These are phyloP conservation scores for Lactarius trivialis DNA, from an alignment of 768 basidiomycete species.

Conservation along the genomic window DNA sequence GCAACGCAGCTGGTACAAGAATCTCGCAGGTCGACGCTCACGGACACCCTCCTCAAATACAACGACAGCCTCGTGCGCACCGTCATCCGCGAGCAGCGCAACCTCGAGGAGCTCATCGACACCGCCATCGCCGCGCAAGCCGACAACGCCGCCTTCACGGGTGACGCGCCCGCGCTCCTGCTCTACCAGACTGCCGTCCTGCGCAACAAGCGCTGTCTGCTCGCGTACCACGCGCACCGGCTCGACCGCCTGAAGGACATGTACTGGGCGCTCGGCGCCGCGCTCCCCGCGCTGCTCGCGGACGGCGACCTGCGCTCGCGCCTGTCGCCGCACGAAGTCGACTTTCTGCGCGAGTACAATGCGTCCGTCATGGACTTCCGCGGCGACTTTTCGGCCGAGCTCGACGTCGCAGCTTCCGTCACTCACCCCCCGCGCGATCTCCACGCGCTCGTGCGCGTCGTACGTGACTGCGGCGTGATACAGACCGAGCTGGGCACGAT, in stretches of 20 bases:
- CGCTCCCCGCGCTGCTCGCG: conserved; percentile 74
- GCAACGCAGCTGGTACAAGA: conserved; percentile 84
- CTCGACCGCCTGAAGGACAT: conserved; percentile 75
- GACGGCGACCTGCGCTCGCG: conserved; percentile 62
- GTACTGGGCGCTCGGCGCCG: conserved; percentile 87
- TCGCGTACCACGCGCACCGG: conserved; percentile 88
- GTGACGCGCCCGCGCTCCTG: conserved; percentile 57
- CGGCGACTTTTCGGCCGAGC: conserved; percentile 74
- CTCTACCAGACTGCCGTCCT: conserved; percentile 85
- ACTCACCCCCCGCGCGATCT: conserved; percentile 82
- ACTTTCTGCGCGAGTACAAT: conserved; percentile 80
- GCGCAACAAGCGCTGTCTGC: conserved; percentile 92
- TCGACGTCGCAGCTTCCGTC: conserved; percentile 83
- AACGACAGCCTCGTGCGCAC: conserved; percentile 82
- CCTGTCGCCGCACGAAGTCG: conserved; percentile 74
- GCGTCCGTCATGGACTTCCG: conserved; percentile 78
- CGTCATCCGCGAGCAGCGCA: conserved; percentile 86
- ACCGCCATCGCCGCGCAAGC: conserved; percentile 32
- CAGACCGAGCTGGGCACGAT: conserved; percentile 88
- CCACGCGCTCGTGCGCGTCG: conserved; percentile 80
- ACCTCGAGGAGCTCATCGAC: conserved; percentile 57
- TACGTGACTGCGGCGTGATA: conserved; percentile 85
- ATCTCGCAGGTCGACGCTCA: conserved; percentile 76
- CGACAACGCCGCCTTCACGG: conserved; percentile 34
- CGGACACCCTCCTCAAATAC: conserved; percentile 84